phyloP scores from a whole-genome alignment of 1,284 basidiomycete genomes.

The Phlebopus sp. region DNA sequence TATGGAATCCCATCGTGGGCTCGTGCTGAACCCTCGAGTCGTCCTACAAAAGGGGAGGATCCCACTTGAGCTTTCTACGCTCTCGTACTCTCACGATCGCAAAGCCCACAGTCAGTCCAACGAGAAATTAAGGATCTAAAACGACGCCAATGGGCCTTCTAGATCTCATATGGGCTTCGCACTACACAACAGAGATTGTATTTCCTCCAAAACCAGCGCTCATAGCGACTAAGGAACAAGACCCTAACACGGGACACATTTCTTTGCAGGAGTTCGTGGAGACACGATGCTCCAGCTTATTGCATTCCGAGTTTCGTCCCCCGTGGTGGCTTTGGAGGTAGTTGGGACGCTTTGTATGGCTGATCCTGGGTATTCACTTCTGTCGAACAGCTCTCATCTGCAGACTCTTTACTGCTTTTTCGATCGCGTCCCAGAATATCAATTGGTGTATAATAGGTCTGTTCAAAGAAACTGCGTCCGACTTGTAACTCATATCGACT shows the following conservation, averaged over 20 bases:
- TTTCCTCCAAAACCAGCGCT: constrained; percentile 39
- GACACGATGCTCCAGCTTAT: constrained; percentile 49
- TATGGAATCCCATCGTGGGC: too few species aligned
- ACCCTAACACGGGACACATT: constrained; percentile 15
- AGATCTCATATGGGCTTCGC: constrained; percentile 1
- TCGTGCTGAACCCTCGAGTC: too few species aligned
- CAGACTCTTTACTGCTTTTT: constrained; percentile 70
- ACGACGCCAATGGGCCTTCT: too few species aligned
- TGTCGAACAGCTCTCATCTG: constrained; percentile 57
- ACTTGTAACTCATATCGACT: constrained; percentile 6
- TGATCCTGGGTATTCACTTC: constrained; percentile 7
- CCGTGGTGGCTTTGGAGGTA: constrained; percentile 73
- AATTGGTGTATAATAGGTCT: constrained; percentile 62
- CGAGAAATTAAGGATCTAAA: too few species aligned
- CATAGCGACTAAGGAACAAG: constrained; percentile 36
- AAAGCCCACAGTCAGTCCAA: too few species aligned
- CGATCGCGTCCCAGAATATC: constrained; percentile 73
- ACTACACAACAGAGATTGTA: constrained; percentile 26
- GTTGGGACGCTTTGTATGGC: constrained; percentile 1
- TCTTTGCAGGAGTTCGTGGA: constrained; percentile 56
- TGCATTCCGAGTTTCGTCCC: constrained; percentile 54
- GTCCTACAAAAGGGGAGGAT: too few species aligned
- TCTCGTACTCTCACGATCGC: too few species aligned
- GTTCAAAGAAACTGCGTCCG: constrained; percentile 2
- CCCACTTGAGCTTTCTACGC: too few species aligned